Percentiles rank a stretch among this genome's conserved stretches.
Evolutionary conservation across 345 rosid species (phyloP).

Genomic region (Barbarea vulgaris): DNA sequence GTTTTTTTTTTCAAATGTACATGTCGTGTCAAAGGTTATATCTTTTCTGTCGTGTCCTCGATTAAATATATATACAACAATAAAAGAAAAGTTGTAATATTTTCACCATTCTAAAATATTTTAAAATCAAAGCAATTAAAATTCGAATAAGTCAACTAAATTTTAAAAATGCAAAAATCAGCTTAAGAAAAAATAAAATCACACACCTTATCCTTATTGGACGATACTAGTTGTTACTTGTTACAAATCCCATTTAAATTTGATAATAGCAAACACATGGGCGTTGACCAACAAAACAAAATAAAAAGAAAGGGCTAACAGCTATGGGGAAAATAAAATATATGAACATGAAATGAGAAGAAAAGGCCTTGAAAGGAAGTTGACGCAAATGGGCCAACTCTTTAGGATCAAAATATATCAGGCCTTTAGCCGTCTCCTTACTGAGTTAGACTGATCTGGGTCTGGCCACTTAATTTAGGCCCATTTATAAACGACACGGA

Average conservation of each 20-base stretch:
- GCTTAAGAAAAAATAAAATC: neutral
- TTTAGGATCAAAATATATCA: neutral
- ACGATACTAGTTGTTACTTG: too few species aligned
- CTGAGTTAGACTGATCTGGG: neutral
- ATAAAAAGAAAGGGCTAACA: neutral
- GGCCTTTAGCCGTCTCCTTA: neutral
- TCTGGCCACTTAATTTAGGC: neutral
- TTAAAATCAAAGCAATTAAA: too few species aligned
- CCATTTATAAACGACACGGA: neutral
- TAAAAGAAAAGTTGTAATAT: neutral
- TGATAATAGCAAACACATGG: neutral
- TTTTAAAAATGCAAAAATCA: too few species aligned
- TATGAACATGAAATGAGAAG: neutral
- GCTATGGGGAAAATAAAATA: neutral
- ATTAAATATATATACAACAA: too few species aligned
- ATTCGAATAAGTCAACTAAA: neutral
- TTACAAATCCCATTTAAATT: neutral
- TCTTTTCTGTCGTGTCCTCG: neutral
- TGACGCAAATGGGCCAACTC: neutral
- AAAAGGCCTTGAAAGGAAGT: neutral
- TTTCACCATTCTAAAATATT: neutral
- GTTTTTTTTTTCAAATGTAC: neutral
- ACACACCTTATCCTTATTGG: neutral
- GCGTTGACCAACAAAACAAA: neutral
- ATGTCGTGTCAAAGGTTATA: neutral